Percentiles rank a stretch among this genome's conserved stretches.
Conservation (phyloP, 352 stramenopile genomes). For the Globisporangium cylindrosporum region DNA sequence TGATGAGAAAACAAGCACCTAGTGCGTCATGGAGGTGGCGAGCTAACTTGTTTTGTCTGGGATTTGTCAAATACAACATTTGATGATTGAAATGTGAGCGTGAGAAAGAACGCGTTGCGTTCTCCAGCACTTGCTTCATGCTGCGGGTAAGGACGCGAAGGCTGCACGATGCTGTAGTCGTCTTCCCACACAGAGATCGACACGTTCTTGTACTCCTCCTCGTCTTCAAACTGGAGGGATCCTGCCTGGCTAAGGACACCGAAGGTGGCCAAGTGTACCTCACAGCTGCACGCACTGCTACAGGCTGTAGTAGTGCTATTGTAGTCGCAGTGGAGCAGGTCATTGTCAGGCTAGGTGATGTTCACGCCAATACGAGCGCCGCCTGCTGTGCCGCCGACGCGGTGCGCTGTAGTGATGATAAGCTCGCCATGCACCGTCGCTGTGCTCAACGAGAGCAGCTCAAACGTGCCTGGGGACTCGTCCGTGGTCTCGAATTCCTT, state of each 20-base stretch:
- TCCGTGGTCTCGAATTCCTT: conserved; percentile 1
- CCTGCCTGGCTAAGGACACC: conserved; percentile 18
- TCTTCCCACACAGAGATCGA: conserved; percentile 36
- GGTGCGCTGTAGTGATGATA: conserved; percentile 26
- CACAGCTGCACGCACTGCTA: conserved; percentile 29
- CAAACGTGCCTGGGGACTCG: conserved; percentile 17
- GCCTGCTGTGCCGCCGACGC: conserved; percentile 35
- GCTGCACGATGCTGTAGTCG: conserved; percentile 25
- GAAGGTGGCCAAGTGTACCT: conserved; percentile 23
- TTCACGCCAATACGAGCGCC: conserved; percentile 25
- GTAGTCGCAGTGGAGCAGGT: conserved; percentile 33
- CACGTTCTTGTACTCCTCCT: conserved; percentile 34
- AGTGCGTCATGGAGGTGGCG: too few species aligned
- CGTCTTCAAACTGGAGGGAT: conserved; percentile 39
- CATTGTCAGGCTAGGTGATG: conserved; percentile 26
- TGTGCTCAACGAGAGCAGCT: conserved; percentile 20
- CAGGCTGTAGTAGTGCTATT: not conserved
- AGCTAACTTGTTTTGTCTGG: too few species aligned
- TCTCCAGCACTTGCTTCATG: too few species aligned
- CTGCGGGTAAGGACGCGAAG: not conserved
- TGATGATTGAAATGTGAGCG: too few species aligned
- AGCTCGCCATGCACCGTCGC: conserved; percentile 17
- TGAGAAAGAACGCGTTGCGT: too few species aligned
- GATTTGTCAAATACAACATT: too few species aligned
- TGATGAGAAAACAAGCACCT: too few species aligned